Evolutionary conservation across 345 rosid genomes (phyloP), one percentile per base, ranked within the genome.

Genomic region (Cardamine chenopodiifolia): DNA sequence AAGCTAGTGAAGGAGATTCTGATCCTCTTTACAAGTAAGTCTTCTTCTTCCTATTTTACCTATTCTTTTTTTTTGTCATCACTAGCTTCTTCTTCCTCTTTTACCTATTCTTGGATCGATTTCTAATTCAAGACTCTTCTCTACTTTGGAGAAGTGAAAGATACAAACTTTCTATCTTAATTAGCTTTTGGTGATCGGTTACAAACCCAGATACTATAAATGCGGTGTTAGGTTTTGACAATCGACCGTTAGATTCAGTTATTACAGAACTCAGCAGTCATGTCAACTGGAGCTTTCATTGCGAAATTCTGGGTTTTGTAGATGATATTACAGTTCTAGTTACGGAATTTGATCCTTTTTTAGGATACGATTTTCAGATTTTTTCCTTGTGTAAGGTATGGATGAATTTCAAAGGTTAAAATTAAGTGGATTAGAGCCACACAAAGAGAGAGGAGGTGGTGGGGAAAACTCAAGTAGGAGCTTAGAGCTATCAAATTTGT

Each of bases 1-100:
- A 82, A 77, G 92, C 95, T 8, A 91, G 89, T 44, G 85, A 81
- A 12, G 98, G 98, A 61, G 98, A 93, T 70, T 76, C 90, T 72
- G 97, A 93, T 91, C 95, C 91, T 80, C 73, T 82, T 84, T 93
- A 85, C 91, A 84, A 70, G 98, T 93, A 65, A 80, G 14, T 62
- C 47, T 23, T 22, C n/a, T 31, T 34, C 47, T 31, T 40, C 29
- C 4, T 26, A n/a, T n/a, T n/a, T n/a, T n/a, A n/a, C n/a, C n/a
- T n/a, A n/a, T n/a, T n/a, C n/a, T n/a, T n/a, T n/a, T n/a, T n/a
- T n/a, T n/a, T n/a, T n/a, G n/a, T n/a, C n/a, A n/a, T n/a, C n/a
- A n/a, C n/a, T n/a, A n/a, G n/a, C 4, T 26, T 29, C 29, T 28
- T 17, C 3, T 19, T 7, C 32, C 2, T 1, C 7, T 3, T 5